Percentiles rank a stretch among this genome's conserved stretches.
Evolutionary conservation across 441 rosid genomes (phyloP).

Genomic region (Gossypium laxum): DNA sequence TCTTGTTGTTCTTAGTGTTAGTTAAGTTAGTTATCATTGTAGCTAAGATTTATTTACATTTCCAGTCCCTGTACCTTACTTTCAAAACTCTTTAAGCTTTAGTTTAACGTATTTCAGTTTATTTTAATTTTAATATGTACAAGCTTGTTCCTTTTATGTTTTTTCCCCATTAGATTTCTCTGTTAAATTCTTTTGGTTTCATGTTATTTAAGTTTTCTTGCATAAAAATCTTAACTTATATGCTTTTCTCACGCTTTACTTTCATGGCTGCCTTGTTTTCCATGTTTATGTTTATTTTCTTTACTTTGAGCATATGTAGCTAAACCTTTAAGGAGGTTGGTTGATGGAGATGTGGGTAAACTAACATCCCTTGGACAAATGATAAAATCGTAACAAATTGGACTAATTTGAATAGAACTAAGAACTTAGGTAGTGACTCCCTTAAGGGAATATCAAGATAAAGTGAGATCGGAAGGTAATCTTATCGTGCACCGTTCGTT

Average conservation of each 20-base stretch:
- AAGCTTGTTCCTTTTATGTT: too few species aligned
- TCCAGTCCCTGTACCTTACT: too few species aligned
- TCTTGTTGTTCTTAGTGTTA: too few species aligned
- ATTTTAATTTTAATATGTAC: too few species aligned
- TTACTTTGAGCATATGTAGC: background rate
- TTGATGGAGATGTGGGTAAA: background rate
- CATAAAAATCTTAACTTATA: too few species aligned
- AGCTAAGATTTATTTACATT: too few species aligned
- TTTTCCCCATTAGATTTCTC: too few species aligned
- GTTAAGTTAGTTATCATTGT: too few species aligned
- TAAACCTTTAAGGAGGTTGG: background rate
- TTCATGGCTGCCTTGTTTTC: background rate
- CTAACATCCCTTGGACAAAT: background rate
- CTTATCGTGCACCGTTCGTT: background rate
- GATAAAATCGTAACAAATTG: background rate
- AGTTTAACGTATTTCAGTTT: too few species aligned
- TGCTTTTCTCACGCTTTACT: background rate
- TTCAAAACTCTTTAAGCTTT: too few species aligned
- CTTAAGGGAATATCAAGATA: background rate
- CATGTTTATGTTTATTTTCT: too few species aligned
- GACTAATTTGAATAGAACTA: background rate
- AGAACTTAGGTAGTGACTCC: background rate
- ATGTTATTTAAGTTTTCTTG: background rate
- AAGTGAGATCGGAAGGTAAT: background rate
- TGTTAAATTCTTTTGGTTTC: background rate